Evolutionary conservation across 1,139 yeast species (phyloP), one percentile per base, ranked within the genome.

Genomic region (Candida neerlandica): DNA sequence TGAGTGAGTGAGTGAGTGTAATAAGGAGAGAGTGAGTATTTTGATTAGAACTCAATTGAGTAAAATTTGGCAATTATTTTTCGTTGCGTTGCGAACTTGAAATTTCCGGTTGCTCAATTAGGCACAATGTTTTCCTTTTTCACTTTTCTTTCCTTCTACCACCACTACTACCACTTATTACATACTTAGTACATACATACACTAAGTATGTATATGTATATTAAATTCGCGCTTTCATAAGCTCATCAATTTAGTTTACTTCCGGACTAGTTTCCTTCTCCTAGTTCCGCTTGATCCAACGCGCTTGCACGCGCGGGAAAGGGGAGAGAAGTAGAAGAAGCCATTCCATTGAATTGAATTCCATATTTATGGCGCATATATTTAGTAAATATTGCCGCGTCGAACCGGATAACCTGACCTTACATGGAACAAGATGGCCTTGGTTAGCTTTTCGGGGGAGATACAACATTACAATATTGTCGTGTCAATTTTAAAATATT

Each of bases 71-170:
- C 27, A 18, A 18, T 34, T 34, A 34, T 34, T 35, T 35, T 35
- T 35, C 27, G 40, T 35, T 19, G n/a, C 41, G 44, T 42, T 42
- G 44, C 21, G 16, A 42, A 42, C 44, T 33, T 42, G 44, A 42
- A 42, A 42, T 42, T 37, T 14, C 21, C 29, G 41, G 27, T 42
- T 33, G 35, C 39, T 33, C 6, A 34, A n/a, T 16, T 29, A n/a
- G 33, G 43, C n/a, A 41, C 18, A 41, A 15, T 32, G 37, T 19
- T 29, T 41, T 32, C 6, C 27, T 23, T 16, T 30, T 32, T 30
- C n/a, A n/a, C n/a, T 15, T 16, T 16, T 9, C n/a, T 27, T 30
- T 21, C 32, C 21, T 12, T 14, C n/a, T 2, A 23, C 27, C n/a
- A 11, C n/a, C n/a, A n/a, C n/a, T n/a, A n/a, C n/a, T n/a, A n/a